Evolutionary conservation across 345 rosid species (phyloP), one percentile per base, ranked within the genome.

Genomic region (Trapa incisa): DNA sequence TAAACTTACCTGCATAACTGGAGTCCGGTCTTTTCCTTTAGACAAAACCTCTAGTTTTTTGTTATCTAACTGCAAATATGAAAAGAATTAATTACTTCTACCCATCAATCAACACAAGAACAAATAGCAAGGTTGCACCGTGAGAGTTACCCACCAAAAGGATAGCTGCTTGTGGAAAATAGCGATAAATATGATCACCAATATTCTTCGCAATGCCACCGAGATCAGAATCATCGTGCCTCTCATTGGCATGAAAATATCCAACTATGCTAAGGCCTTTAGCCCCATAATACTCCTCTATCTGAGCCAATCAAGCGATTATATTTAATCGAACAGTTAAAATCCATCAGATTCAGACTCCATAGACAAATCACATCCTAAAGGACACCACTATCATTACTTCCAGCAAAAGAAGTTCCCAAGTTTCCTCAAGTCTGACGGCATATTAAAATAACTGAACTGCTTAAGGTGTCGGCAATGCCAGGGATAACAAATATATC

Each of bases 231-330:
- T 95, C 96, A 77, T 89, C 89, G n/a, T 78, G 82, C 81, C 95
- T 86, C 84, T 94, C 99, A 65, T 94, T 94, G 10, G 96, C 99
- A 68, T 94, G 96, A 66, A 87, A 94, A 71, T 94, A 91, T 0
- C 99, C 97, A 70, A 91, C 95, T 47, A 94, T 81, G 50, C 88
- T 79, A 54, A 91, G 62, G 42, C 96, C 96, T 74, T 84, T 77
- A n/a, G 88, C 76, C 66, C 76, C 79, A 74, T 79, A 91, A 70
- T 87, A 79, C 80, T 94, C 94, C 75, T 92, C 96, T 62, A 89
- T 79, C 97, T 91, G 81, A 64, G 73, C 64, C 71, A 73, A 53
- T 45, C 61, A 80, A 73, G 11, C 60, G 64, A 37, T 62, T 65
- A 58, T 68, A 52, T 60, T 5, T 5, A 29, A 3, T 13, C 33